Evolutionary conservation across 805 yeast genomes (phyloP).

Genomic region (Priceomyces medius): DNA sequence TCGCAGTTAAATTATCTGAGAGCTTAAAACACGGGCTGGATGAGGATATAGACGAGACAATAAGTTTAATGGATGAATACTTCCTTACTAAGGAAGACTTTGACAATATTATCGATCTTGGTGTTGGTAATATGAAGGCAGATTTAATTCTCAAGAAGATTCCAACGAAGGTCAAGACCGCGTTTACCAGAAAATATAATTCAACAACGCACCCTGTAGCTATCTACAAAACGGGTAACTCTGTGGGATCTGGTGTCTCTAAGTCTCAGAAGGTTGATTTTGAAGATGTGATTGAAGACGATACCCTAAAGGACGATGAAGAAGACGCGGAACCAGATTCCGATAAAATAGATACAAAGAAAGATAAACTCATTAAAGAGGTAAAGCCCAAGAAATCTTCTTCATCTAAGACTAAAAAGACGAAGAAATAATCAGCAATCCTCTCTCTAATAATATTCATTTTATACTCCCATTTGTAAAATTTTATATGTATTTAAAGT

Average conservation of each 20-base stretch:
- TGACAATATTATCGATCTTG: constrained; percentile 82
- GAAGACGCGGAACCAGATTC: constrained; percentile 46
- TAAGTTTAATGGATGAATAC: constrained; percentile 78
- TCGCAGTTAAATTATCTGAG: constrained; percentile 53
- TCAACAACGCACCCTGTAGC: constrained; percentile 77
- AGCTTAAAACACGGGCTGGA: constrained; percentile 59
- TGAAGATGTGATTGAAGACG: constrained; percentile 71
- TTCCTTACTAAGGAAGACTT: constrained; percentile 88
- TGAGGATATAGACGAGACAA: constrained; percentile 64
- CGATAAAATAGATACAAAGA: constrained; percentile 50
- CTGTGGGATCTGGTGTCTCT: constrained; percentile 35
- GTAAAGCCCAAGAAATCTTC: constrained; percentile 36
- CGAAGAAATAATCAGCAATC: no score
- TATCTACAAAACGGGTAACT: constrained; percentile 69
- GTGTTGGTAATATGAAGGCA: constrained; percentile 56
- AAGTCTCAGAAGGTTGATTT: constrained; percentile 53
- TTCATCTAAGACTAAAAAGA: constrained; percentile 7
- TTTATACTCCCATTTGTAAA: no score
- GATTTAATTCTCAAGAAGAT: constrained; percentile 55
- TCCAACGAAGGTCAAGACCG: constrained; percentile 75
- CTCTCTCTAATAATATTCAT: no score
- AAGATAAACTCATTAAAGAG: constrained; percentile 63
- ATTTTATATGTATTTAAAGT: no score
- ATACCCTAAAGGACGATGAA: constrained; percentile 40
- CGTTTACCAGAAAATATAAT: constrained; percentile 86